phyloP scores from a whole-genome alignment of 208 protist species.

The Phytomonas sp. region DNA sequence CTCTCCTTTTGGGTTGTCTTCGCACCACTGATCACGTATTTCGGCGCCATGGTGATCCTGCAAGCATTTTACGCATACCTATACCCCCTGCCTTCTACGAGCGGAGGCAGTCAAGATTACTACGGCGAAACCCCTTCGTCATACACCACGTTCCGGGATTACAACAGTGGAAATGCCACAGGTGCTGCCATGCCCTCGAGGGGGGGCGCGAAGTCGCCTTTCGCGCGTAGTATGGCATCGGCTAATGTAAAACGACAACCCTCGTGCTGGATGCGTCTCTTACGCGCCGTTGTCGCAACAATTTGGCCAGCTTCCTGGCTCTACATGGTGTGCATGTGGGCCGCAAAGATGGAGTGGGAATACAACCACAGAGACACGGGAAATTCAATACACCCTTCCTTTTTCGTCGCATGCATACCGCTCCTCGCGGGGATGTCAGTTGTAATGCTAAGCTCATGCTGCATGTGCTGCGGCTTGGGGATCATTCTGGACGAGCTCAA shows the following conservation, averaged over 20 bases:
- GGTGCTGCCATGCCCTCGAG: not conserved
- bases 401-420: conserved; percentile 30
- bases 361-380: conserved; percentile 20
- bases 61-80: conserved; percentile 7
- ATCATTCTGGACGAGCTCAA: not conserved
- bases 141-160: not conserved
- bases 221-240: not conserved
- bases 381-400: conserved; percentile 22
- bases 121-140: too few species aligned
- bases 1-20: conserved; percentile 53
- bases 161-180: conserved; percentile 1
- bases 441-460: conserved; percentile 19
- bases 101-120: not conserved
- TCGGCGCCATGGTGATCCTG: conserved; percentile 8
- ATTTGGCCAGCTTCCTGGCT: conserved; percentile 24
- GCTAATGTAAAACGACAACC: not conserved
- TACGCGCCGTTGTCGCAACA: conserved; percentile 10
- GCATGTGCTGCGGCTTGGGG: conserved; percentile 12
- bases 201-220: not conserved
- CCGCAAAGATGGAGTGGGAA: conserved; percentile 35
- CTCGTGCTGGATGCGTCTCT: conserved; percentile 12
- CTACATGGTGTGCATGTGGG: conserved; percentile 50
- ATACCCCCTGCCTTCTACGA: not conserved
- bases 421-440: conserved; percentile 23
- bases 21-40: conserved; percentile 40